Evolutionary conservation across 495 filamentous ascomycete species (phyloP), one percentile per base, ranked within the genome.

Genomic region (Glonium stellatum): DNA sequence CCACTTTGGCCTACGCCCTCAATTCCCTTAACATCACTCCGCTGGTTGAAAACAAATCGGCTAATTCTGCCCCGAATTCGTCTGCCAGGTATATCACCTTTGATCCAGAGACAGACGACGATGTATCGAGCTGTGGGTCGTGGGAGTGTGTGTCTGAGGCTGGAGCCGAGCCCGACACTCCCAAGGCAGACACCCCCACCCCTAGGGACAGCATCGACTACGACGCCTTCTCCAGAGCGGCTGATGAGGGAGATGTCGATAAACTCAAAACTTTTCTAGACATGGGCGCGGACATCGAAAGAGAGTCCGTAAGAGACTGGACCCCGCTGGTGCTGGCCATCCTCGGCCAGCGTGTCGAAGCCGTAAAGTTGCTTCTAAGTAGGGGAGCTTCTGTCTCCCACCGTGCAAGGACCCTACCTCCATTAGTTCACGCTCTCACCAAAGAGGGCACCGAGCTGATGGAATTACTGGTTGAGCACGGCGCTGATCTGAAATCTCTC

Each of bases 261-360:
- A 25, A 25, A 5, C 36, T 63, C 15, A 18, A 36, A 3, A 23
- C n/a, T 2, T 37, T 58, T 18, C 54, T 63, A 13, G 60, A 58
- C 9, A 25, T 11, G 6, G 60, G 60, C n/a, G 55, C 49, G n/a
- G 27, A 54, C 31, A 18, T 63, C 44, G 60, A 63, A 21, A 1
- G 21, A 25, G 48, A 54, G n/a, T 54, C 60, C 1, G 23, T 27
- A 11, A 41, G 51, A 21, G 60, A 49, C 21, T 63, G 27, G 36
- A 63, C 55, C 21, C 47, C 60, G 8, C 60, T 63, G 22, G 47
- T 58, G 22, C 53, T 62, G 4, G 55, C 60, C 25, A 58, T 62
- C 47, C 25, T 57, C 12, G 46, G 54, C 46, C 22, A 23, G 1
- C 54, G 47, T 10, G 27, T 62, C 23, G 60, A 58, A 13, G 48